phyloP scores from a whole-genome alignment of 495 filamentous ascomycete genomes.

The Penicillium paxilli region DNA sequence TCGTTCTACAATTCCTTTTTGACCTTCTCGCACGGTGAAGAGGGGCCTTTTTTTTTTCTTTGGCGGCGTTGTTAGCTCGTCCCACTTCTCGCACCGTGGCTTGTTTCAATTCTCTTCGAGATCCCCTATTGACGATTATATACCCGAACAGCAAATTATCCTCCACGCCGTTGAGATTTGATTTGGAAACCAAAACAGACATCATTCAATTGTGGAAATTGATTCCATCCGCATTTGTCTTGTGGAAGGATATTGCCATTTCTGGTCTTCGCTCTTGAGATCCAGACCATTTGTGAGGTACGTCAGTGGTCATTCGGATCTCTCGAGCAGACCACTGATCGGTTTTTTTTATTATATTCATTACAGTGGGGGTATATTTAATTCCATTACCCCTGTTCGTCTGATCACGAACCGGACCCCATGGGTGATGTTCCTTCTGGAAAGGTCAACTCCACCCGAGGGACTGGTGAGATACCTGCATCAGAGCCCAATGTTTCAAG shows the following conservation, averaged over 20 bases:
- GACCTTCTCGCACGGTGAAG: background rate
- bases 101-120: background rate
- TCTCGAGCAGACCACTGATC: background rate
- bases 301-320: background rate
- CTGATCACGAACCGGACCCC: constrained; percentile 18
- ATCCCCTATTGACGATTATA: background rate
- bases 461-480: constrained; percentile 15
- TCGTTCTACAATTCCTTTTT: background rate
- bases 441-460: constrained; percentile 22
- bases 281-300: background rate
- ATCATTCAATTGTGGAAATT: background rate
- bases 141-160: background rate
- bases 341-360: background rate
- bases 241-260: background rate
- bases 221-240: background rate
- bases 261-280: background rate
- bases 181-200: background rate
- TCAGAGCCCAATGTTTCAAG: constrained; percentile 16
- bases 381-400: background rate
- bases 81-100: background rate
- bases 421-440: constrained; percentile 38
- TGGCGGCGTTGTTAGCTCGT: background rate
- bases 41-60: background rate
- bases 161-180: background rate
- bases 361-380: background rate